Evolutionary conservation across 2,329 filamentous ascomycete genomes (phyloP).

Genomic region (Cercospora canescens): DNA sequence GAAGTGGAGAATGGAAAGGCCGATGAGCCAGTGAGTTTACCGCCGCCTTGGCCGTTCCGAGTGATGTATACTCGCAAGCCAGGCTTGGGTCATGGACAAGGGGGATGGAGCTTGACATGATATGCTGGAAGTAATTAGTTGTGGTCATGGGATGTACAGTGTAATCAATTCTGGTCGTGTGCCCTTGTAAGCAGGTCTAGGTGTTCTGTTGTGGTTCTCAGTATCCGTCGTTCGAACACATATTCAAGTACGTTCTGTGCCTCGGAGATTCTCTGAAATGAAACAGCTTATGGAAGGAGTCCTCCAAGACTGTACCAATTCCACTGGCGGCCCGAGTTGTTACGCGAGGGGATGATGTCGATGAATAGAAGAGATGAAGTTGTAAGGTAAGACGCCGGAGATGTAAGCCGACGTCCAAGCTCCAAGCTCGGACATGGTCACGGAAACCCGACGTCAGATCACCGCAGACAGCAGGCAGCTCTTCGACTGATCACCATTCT

Average conservation of each 20-base stretch:
- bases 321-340: background rate
- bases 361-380: background rate
- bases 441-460: slow-evolving; percentile 1
- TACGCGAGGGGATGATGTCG: background rate
- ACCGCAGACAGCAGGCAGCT: background rate
- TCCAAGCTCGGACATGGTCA: background rate
- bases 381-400: background rate
- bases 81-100: background rate
- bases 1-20: background rate
- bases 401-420: background rate
- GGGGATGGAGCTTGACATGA: no score
- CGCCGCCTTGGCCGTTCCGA: background rate
- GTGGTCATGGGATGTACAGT: background rate
- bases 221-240: no score
- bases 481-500: no score
- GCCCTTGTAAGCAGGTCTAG: no score
- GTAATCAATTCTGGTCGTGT: background rate
- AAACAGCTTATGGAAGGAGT: no score
- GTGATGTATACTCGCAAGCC: background rate
- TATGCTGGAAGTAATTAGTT: no score
- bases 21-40: background rate
- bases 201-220: no score
- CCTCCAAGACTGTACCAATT: no score
- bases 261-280: no score
- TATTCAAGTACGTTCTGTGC: no score